Evolutionary conservation across 305 asterid genomes (phyloP), one percentile per base, ranked within the genome.

Genomic region (Lippia alba): DNA sequence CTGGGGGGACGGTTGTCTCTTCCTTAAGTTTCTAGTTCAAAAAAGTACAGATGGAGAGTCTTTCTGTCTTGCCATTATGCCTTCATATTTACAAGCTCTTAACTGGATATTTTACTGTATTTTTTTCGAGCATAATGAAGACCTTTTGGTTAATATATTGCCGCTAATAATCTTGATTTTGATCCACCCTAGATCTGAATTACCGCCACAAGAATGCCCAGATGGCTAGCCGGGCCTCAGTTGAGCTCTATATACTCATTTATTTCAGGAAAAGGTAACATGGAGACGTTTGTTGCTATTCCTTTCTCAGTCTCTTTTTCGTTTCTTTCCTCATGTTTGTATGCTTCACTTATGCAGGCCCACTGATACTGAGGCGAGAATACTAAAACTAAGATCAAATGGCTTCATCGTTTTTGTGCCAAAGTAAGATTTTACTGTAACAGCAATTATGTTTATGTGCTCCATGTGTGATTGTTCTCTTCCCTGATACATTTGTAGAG

Each of bases 351-450:
- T 59, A 55, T 79, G 86, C 94, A 94, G 99, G 87, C 96, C 98
- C 20, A 88, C 96, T 15, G 98, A 94, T 69, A 83, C 98, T 1
- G 99, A 94, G 75, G 99, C 91, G 32, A 90, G 97, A 85, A 85
- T 94, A 64, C 81, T 92, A 80, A 94, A 94, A 82, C 85, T 94
- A 71, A 86, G 99, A 81, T 80, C 96, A 6, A 94, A 92, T 56
- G 99, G 99, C 74, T 92, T 94, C 91, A 90, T 92, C 12, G 98
- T 90, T 34, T 90, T 94, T 72, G 97, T 94, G 67, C 98, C 99
- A 60, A 85, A 92, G 98, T 94, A 85, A 73, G 91, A 58, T 77
- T 36, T 24, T 3, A 1, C 56, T 48, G 50, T 69, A 45, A 60
- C 63, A 16, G 32, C 46, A 57, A 1, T 11, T 61, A 45, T 15